A percentile compares a stretch with the other conserved stretches of the same genome.
Evolutionary conservation across 805 yeast genomes (phyloP).

Genomic region (Komagataella pseudopastoris): DNA sequence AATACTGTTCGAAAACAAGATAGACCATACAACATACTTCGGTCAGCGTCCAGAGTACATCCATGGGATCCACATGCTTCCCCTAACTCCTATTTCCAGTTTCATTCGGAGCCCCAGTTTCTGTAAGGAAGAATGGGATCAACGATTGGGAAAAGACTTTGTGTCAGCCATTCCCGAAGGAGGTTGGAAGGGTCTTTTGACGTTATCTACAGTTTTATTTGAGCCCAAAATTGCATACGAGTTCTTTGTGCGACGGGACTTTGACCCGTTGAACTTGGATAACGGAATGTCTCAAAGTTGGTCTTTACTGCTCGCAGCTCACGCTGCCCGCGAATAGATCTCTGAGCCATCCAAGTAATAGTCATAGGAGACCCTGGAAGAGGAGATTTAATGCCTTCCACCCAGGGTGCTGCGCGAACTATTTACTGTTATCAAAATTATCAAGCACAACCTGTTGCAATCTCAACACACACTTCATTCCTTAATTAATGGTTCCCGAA

Average conservation of each 20-base stretch:
- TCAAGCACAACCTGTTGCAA: neutral
- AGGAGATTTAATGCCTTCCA: neutral
- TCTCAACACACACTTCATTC: neutral
- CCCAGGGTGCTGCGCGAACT: neutral
- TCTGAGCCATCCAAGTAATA: neutral
- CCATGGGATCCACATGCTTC: constrained; percentile 64
- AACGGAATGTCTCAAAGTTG: constrained; percentile 82
- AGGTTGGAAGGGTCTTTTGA: constrained; percentile 69
- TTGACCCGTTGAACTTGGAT: constrained; percentile 27
- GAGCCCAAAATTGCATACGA: constrained; percentile 53
- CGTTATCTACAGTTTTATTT: constrained; percentile 60
- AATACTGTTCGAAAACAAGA: constrained; percentile 52
- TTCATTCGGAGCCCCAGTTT: constrained; percentile 42
- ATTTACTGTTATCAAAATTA: neutral
- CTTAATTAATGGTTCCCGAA: neutral
- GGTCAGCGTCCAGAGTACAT: constrained; percentile 55
- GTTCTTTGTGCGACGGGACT: constrained; percentile 28
- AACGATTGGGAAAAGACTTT: constrained; percentile 26
- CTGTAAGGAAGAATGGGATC: constrained; percentile 56
- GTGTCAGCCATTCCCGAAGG: constrained; percentile 36
- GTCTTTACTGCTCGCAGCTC: constrained; percentile 64
- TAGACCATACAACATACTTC: constrained; percentile 59
- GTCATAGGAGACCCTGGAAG: neutral
- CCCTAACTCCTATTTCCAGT: constrained; percentile 53
- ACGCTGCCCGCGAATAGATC: neutral